Conservation (phyloP, 306 rosid species). For the Vigna nakashimae region DNA sequence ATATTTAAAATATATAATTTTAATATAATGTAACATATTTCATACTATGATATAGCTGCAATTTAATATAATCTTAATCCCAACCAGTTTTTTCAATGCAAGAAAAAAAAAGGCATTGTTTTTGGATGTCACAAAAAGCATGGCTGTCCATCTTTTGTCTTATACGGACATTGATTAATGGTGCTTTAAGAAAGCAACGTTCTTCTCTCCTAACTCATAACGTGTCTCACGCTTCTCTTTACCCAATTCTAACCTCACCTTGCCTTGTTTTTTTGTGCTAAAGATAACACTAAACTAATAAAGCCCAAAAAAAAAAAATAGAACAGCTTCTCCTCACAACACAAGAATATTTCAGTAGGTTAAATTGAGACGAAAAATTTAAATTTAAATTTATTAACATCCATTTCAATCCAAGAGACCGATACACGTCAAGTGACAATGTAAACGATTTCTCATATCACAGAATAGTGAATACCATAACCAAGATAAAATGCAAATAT, state of each 20-base stretch:
- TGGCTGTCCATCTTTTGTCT: constrained; percentile 37
- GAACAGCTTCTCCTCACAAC: background rate
- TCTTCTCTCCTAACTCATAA: constrained; percentile 25
- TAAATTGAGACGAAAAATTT: background rate
- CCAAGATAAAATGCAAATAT: background rate
- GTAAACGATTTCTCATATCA: background rate
- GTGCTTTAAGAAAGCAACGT: constrained; percentile 41
- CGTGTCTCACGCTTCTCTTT: constrained; percentile 46
- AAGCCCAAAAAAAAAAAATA: background rate
- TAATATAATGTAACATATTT: too few relatives aligned
- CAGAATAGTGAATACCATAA: background rate
- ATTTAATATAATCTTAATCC: too few relatives aligned
- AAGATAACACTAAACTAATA: constrained; percentile 36
- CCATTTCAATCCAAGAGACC: background rate
- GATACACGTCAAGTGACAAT: background rate
- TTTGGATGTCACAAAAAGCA: constrained; percentile 27
- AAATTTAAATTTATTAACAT: background rate
- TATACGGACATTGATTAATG: constrained; percentile 16
- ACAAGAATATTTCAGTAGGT: background rate
- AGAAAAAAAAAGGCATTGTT: constrained; percentile 12
- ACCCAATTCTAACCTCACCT: constrained; percentile 48
- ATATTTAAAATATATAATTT: too few relatives aligned
- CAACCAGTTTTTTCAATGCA: constrained; percentile 2
- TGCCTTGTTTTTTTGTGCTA: constrained; percentile 14
- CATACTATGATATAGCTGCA: too few relatives aligned